These are phyloP conservation scores for Saccharum spontaneum DNA, from an alignment of 176 grass and related monocot genomes.

Conservation along the genomic window DNA sequence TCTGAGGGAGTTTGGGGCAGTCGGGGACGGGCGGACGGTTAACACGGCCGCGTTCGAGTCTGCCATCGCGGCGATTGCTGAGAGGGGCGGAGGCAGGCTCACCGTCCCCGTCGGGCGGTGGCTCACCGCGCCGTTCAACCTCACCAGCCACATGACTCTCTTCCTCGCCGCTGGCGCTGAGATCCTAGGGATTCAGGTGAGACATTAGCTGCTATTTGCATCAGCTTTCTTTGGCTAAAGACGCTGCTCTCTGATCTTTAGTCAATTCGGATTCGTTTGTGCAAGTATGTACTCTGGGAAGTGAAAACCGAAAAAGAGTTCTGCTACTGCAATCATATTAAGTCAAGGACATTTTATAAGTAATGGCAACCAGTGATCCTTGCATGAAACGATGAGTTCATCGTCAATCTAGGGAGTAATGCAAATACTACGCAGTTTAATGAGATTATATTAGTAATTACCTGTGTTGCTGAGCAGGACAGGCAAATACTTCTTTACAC, in stretches of 20 bases:
- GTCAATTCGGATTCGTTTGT: background rate
- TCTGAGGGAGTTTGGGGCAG: slow-evolving; percentile 71
- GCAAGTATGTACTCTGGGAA: background rate
- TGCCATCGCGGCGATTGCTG: slow-evolving; percentile 55
- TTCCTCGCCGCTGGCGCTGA: slow-evolving; percentile 75
- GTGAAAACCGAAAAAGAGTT: background rate
- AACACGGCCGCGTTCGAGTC: slow-evolving; percentile 77
- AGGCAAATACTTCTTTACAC: background rate
- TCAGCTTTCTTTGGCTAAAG: background rate
- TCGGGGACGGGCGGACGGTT: slow-evolving; percentile 67
- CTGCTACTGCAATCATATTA: background rate
- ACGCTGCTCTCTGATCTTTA: background rate
- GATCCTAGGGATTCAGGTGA: slow-evolving; percentile 78
- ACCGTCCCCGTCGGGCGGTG: slow-evolving; percentile 58
- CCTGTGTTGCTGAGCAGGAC: background rate
- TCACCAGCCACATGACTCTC: slow-evolving; percentile 86
- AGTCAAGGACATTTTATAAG: background rate
- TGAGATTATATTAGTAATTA: background rate
- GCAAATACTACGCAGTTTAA: background rate
- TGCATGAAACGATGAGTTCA: background rate
- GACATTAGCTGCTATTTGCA: slow-evolving; percentile 9
- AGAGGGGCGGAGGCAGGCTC: slow-evolving; percentile 73
- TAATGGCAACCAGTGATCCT: background rate
- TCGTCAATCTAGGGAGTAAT: background rate
- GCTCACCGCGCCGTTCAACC: slow-evolving; percentile 93